phyloP scores from a whole-genome alignment of 371 early-diverging fungal genomes.

The Mortierella sp. region DNA sequence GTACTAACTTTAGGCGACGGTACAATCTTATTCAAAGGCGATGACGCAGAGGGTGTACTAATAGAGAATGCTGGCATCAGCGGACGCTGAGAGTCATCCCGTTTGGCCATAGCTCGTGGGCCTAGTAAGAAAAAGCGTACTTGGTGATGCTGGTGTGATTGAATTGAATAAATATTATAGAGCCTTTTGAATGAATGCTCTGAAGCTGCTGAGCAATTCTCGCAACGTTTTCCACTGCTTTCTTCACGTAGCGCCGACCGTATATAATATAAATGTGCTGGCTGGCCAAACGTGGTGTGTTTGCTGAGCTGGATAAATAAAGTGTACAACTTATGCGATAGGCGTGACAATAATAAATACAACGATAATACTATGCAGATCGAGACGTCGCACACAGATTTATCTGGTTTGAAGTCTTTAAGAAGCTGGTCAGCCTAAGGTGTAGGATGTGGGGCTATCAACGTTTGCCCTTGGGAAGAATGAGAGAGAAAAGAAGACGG shows the following conservation, averaged over 20 bases:
- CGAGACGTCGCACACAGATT: no score
- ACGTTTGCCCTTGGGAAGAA: no score
- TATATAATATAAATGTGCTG: background rate
- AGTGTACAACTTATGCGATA: background rate
- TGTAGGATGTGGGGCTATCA: no score
- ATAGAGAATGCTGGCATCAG: constrained; percentile 4
- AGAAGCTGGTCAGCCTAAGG: no score
- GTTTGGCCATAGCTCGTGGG: constrained; percentile 30
- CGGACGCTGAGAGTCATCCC: constrained; percentile 18
- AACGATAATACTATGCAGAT: no score
- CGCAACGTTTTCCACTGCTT: no score
- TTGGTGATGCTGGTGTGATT: background rate
- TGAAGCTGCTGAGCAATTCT: no score
- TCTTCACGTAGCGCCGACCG: background rate
- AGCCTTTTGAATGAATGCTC: no score
- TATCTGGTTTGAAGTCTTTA: no score
- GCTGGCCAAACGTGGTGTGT: no score
- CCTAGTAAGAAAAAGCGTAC: background rate
- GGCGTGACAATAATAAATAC: no score
- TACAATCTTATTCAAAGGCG: background rate
- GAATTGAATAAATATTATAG: no score
- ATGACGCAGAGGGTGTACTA: background rate
- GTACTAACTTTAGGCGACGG: constrained; percentile 7
- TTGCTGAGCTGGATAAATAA: background rate
- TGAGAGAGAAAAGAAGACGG: background rate